phyloP scores from a whole-genome alignment of 352 stramenopile species.

The Phytophthora pseudosyringae region DNA sequence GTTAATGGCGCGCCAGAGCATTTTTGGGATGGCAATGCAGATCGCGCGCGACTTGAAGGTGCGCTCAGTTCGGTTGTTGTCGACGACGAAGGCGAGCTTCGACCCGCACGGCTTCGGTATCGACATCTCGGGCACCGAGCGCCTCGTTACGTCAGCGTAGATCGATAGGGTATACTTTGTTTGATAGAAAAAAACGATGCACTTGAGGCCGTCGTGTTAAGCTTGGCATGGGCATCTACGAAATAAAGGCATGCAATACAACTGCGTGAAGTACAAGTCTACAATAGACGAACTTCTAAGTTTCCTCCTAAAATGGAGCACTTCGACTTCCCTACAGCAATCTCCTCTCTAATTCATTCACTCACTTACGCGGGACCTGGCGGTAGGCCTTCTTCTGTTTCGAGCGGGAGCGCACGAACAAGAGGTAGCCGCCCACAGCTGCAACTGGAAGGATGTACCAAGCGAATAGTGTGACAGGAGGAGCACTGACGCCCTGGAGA shows the following conservation, averaged over 20 bases:
- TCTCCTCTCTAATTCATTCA: conserved; percentile 24
- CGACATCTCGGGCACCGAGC: conserved; percentile 41
- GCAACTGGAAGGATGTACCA: conserved; percentile 83
- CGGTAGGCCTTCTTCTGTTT: conserved; percentile 51
- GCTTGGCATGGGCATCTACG: conserved; percentile 2
- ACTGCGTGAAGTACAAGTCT: no score
- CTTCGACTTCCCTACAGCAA: background rate
- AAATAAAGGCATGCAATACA: conserved; percentile 10
- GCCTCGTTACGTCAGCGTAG: conserved; percentile 34
- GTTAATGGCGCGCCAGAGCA: conserved; percentile 84
- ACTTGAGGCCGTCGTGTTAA: background rate
- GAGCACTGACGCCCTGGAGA: conserved; percentile 53
- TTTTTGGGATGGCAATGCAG: conserved; percentile 87
- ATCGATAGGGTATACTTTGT: conserved; percentile 19
- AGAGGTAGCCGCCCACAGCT: conserved; percentile 68
- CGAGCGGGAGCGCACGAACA: conserved; percentile 62
- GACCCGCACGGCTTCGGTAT: conserved; percentile 76
- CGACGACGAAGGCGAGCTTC: conserved; percentile 49
- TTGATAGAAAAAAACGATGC: conserved; percentile 22
- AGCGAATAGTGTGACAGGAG: conserved; percentile 73
- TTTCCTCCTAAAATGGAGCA: background rate
- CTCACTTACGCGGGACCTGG: conserved; percentile 40
- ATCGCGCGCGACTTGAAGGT: conserved; percentile 65
- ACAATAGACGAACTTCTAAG: background rate
- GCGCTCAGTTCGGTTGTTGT: conserved; percentile 60